phyloP scores from a whole-genome alignment of 73 alveolate species.

The Uronychia setigera region DNA sequence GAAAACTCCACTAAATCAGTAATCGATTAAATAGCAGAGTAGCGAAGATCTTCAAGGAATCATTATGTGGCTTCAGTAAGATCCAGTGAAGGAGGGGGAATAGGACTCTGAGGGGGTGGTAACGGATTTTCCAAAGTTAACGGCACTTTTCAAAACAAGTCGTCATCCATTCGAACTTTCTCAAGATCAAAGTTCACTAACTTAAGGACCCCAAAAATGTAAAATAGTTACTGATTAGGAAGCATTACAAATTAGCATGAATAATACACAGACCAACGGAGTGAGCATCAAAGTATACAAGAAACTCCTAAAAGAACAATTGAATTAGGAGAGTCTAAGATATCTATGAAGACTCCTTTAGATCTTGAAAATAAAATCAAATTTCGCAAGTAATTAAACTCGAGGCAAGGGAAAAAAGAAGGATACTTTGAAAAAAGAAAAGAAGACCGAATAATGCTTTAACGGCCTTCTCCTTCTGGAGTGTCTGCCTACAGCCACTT shows the following conservation, averaged over 20 bases:
- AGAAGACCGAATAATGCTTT: not conserved
- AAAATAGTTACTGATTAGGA: not conserved
- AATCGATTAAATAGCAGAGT: not conserved
- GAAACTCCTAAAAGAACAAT: not conserved
- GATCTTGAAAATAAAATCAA: not conserved
- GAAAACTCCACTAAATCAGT: not conserved
- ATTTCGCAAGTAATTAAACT: not conserved
- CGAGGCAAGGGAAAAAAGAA: not conserved
- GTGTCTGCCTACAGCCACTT: not conserved
- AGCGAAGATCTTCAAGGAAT: not conserved
- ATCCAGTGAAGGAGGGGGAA: not conserved
- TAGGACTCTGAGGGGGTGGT: not conserved
- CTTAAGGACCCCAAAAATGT: not conserved
- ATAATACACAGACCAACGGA: not conserved
- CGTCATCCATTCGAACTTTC: not conserved
- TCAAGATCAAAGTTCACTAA: not conserved
- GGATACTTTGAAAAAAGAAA: not conserved
- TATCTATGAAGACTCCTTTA: not conserved
- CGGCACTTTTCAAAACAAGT: not conserved
- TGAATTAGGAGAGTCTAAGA: not conserved
- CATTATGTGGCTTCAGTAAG: not conserved
- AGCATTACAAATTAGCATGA: not conserved
- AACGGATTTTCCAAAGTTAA: too few relatives aligned
- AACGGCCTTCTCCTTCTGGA: not conserved
- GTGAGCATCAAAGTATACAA: not conserved